Conservation (phyloP, 2,329 filamentous ascomycete genomes). For the Metarhizium album region DNA sequence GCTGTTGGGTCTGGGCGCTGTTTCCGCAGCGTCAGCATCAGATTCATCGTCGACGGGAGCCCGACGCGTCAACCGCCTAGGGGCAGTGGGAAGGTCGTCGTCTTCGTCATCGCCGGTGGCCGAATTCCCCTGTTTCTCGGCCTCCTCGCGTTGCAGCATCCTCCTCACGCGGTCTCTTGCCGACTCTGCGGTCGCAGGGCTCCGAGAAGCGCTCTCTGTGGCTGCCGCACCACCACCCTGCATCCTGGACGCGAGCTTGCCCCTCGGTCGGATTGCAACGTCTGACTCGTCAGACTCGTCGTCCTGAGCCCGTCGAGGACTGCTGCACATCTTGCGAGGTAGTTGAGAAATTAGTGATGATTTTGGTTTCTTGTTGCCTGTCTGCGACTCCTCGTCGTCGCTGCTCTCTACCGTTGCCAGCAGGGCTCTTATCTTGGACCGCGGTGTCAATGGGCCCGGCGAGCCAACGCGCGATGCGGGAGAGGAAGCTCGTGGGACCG, state of each 20-base stretch:
- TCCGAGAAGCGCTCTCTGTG: constrained; percentile 7
- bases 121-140: constrained; percentile 15
- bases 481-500: constrained; percentile 36
- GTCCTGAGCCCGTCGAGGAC: constrained; percentile 18
- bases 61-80: constrained; percentile 29
- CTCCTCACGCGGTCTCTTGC: constrained; percentile 32
- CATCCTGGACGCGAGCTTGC: constrained; percentile 56
- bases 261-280: constrained; percentile 39
- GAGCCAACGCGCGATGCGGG: constrained; percentile 30
- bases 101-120: constrained; percentile 16
- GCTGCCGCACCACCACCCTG: constrained; percentile 24
- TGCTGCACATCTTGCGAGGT: not conserved
- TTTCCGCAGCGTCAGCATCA: constrained; percentile 12
- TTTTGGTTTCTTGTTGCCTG: constrained; percentile 4
- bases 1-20: constrained; percentile 17
- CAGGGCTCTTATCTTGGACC: constrained; percentile 44
- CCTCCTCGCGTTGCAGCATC: constrained; percentile 25
- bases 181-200: constrained; percentile 15
- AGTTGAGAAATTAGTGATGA: constrained; percentile 1
- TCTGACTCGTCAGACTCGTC: constrained; percentile 34
- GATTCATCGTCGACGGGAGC: constrained; percentile 21
- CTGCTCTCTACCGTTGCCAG: constrained; percentile 39
- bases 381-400: constrained; percentile 30
- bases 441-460: constrained; percentile 37
- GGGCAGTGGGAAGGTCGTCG: constrained; percentile 28